Evolutionary conservation across 1,284 basidiomycete species (phyloP).

Genomic region (Heterobasidion irregulare): DNA sequence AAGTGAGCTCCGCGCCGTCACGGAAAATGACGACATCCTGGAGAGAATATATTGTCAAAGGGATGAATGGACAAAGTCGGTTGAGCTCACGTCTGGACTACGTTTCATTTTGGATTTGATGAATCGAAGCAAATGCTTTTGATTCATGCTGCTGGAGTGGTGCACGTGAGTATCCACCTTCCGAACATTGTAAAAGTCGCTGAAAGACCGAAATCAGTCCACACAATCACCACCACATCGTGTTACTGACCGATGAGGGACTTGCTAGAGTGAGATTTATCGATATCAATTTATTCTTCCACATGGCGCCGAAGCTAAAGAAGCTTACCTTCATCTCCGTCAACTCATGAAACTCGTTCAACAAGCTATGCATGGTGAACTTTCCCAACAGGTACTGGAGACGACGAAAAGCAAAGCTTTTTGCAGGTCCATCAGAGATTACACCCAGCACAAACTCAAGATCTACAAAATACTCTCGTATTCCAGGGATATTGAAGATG

Average conservation of each 20-base stretch:
- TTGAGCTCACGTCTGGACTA: slow-evolving; percentile 48
- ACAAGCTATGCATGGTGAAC: slow-evolving; percentile 88
- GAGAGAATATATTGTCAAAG: background rate
- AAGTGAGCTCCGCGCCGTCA: slow-evolving; percentile 84
- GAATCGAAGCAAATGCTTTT: slow-evolving; percentile 98
- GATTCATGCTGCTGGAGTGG: slow-evolving; percentile 98
- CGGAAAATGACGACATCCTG: slow-evolving; percentile 96
- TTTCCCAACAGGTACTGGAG: slow-evolving; percentile 94
- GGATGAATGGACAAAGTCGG: background rate
- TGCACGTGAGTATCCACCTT: slow-evolving; percentile 99
- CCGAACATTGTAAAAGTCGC: slow-evolving; percentile 97
- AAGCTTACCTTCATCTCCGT: slow-evolving; percentile 87
- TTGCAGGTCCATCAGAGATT: slow-evolving; percentile 91
- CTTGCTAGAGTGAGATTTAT: slow-evolving; percentile 34
- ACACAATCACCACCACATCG: background rate
- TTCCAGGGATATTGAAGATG: slow-evolving; percentile 74
- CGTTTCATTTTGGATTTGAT: slow-evolving; percentile 97
- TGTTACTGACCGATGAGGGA: slow-evolving; percentile 56
- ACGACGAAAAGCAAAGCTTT: slow-evolving; percentile 91
- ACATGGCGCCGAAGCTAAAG: background rate
- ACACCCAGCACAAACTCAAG: slow-evolving; percentile 86
- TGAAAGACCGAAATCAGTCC: slow-evolving; percentile 21
- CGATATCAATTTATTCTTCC: background rate
- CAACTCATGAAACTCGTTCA: slow-evolving; percentile 93
- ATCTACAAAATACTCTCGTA: slow-evolving; percentile 94